Percentiles rank a stretch among this genome's conserved stretches.
Evolutionary conservation across 2,329 filamentous ascomycete genomes (phyloP).

Genomic region (Aspergillus pseudonomiae): DNA sequence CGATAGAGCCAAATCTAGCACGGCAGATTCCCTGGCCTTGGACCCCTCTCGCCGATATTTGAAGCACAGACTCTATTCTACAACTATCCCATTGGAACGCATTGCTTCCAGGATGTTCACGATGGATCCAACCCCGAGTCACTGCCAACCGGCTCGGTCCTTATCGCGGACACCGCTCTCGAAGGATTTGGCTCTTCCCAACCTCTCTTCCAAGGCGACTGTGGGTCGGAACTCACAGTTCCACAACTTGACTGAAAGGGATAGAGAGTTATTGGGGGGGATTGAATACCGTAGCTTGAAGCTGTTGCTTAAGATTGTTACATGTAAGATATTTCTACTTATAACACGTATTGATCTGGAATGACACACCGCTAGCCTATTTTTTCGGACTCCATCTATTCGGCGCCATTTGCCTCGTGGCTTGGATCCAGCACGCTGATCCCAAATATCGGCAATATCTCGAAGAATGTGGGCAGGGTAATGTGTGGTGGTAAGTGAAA

Average conservation of each 20-base stretch:
- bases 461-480: conserved; percentile 42
- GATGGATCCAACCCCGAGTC: conserved; percentile 12
- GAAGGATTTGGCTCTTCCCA: conserved; percentile 37
- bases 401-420: conserved; percentile 52
- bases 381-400: conserved; percentile 52
- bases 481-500: conserved; percentile 54
- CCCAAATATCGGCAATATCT: conserved; percentile 48
- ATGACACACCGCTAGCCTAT: conserved; percentile 39
- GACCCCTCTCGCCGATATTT: too few relatives aligned
- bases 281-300: conserved; percentile 57
- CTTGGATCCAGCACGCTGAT: conserved; percentile 50
- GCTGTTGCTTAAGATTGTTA: conserved; percentile 53
- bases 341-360: not conserved
- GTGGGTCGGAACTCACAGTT: conserved; percentile 54
- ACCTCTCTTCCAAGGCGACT: conserved; percentile 48
- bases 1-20: too few relatives aligned
- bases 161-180: conserved; percentile 20
- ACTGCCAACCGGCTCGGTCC: conserved; percentile 11
- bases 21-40: too few relatives aligned
- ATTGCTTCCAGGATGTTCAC: conserved; percentile 13
- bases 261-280: conserved; percentile 52
- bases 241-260: conserved; percentile 45
- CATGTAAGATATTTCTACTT: conserved; percentile 29
- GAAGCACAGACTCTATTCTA: not conserved
- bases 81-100: conserved; percentile 10